Base-by-base conservation (phyloP, 768 basidiomycete genomes). In the Mycena vulgaris region DNA sequence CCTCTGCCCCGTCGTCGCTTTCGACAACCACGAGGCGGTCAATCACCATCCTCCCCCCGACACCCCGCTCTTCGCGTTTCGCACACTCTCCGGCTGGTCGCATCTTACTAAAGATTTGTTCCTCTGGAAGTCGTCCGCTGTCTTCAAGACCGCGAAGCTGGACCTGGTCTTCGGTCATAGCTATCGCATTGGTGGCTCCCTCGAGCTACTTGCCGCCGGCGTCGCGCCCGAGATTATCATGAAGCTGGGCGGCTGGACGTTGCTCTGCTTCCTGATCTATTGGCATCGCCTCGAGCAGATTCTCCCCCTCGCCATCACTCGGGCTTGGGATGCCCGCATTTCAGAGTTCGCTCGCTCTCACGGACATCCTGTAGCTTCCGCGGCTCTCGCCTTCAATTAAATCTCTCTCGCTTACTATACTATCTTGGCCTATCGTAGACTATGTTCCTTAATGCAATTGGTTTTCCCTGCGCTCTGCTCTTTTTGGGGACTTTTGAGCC, bases 151-250 rank as follows among this genome's bases (percentile, higher is more conserved):
- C 3, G 19, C 27, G 0, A 0, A 21, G 4, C 39, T 57, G 2
- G 57, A 59, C 4, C 27, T 28, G 4, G 63, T 65, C 6, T 42
- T 56, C 8, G 63, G 63, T 0, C 63, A 65, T 33, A 65, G 63
- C 35, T 65, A 31, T n/a, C 63, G 63, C 11, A 65, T 65, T 31
- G 53, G 63, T 1, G 63, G 63, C 31, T 65, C 63, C 6, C 9
- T 56, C 16, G 53, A 47, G 42, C 28, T 65, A 2, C 47, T 65
- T 5, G 10, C 31, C 11, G 55, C 40, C 8, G 63, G 63, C 2
- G 63, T 65, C 39, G 57, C 39, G 0, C 57, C 40, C 16, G 57
- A 59, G 14, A 19, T 45, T 0, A 14, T 59, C 40, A 59, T 59
- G n/a, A n/a, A n/a, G n/a, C n/a, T n/a, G n/a, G n/a, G 56, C 0